Percentiles rank a stretch among this genome's conserved stretches.
These are phyloP conservation scores for Pichia sp. DNA, from an alignment of 1,139 yeast species.

Conservation along the genomic window DNA sequence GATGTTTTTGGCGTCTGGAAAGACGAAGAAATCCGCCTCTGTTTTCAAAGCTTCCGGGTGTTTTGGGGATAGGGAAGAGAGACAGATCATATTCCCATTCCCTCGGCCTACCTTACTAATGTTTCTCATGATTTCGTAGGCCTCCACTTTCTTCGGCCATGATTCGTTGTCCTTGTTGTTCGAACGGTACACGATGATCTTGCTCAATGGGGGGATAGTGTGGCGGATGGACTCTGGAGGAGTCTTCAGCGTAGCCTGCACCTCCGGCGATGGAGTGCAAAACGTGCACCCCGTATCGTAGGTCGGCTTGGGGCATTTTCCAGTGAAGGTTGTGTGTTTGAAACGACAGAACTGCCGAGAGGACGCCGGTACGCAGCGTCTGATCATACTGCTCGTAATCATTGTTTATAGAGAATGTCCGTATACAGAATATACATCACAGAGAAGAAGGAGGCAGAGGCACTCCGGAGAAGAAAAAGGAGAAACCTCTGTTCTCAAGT, in stretches of 20 bases:
- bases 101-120: constrained; percentile 16
- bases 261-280: constrained; percentile 40
- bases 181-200: constrained; percentile 52
- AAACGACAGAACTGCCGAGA: not conserved
- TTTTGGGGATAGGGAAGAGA: constrained; percentile 11
- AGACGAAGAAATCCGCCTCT: constrained; percentile 11
- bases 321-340: constrained; percentile 7
- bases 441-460: too few species aligned
- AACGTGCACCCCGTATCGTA: constrained; percentile 61
- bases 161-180: constrained; percentile 32
- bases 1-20: constrained; percentile 15
- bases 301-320: constrained; percentile 46
- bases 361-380: not conserved
- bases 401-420: not conserved
- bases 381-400: not conserved
- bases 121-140: constrained; percentile 37
- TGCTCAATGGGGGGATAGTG: constrained; percentile 50
- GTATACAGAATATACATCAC: not conserved
- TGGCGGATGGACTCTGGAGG: constrained; percentile 36
- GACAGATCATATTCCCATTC: constrained; percentile 14
- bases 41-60: constrained; percentile 1
- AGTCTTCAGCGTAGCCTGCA: constrained; percentile 8
- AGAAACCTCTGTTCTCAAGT: not conserved
- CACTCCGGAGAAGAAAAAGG: too few species aligned
- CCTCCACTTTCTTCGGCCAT: constrained; percentile 59